Evolutionary conservation across 768 basidiomycete genomes (phyloP).

Genomic region (Rhizopogon vinicolor): DNA sequence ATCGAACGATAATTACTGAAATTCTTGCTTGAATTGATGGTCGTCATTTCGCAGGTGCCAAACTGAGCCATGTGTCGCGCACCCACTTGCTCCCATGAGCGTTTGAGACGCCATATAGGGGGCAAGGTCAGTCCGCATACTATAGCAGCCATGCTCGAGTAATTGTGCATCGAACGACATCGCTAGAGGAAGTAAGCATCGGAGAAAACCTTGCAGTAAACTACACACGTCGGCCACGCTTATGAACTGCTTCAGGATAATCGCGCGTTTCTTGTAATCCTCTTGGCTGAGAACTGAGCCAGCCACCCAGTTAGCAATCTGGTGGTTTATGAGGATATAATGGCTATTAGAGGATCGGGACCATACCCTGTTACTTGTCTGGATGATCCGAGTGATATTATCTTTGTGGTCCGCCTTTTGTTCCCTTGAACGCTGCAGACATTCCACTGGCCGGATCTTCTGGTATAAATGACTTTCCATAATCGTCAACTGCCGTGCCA

Average conservation of each 20-base stretch:
- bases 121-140: conserved; percentile 93
- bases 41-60: conserved; percentile 69
- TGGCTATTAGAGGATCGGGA: not conserved
- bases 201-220: not conserved
- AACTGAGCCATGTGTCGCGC: conserved; percentile 71
- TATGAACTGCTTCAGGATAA: conserved; percentile 86
- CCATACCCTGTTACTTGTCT: conserved; percentile 79
- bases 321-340: not conserved
- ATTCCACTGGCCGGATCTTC: conserved; percentile 87
- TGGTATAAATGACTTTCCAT: conserved; percentile 85
- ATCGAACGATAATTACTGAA: conserved; percentile 88
- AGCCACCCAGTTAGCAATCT: conserved; percentile 95
- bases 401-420: conserved; percentile 69
- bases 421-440: conserved; percentile 78
- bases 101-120: conserved; percentile 86
- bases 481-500: conserved; percentile 93
- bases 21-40: conserved; percentile 91
- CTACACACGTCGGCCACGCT: conserved; percentile 80
- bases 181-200: conserved; percentile 46
- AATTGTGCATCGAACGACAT: conserved; percentile 86
- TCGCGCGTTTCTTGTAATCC: conserved; percentile 79
- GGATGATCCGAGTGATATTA: conserved; percentile 84
- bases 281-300: conserved; percentile 77
- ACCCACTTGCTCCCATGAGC: conserved; percentile 89
- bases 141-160: conserved; percentile 95